Evolutionary conservation across 305 asterid genomes (phyloP).

Genomic region (Stenogyne calaminthoides): DNA sequence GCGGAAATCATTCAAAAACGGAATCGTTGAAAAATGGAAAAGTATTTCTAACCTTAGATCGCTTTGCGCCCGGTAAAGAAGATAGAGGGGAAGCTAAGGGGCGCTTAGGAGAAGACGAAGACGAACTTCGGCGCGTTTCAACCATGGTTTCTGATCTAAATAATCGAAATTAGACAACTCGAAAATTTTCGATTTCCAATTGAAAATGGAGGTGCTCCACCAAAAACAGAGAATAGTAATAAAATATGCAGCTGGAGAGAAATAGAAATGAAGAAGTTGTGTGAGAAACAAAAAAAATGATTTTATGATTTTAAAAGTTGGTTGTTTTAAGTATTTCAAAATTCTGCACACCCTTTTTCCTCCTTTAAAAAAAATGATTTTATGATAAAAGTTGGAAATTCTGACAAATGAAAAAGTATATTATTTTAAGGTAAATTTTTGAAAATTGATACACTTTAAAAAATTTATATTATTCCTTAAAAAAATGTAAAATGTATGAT

Average conservation of each 20-base stretch:
- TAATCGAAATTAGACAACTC: neutral
- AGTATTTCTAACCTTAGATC: conserved; percentile 54
- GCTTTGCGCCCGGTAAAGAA: conserved; percentile 52
- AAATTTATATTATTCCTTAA: too few relatives aligned
- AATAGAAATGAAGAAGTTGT: too few relatives aligned
- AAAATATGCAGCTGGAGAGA: conserved; percentile 3
- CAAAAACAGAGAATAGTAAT: conserved; percentile 6
- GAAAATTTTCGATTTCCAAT: conserved; percentile 10
- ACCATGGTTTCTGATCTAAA: conserved; percentile 55
- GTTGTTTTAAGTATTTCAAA: too few relatives aligned
- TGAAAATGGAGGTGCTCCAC: conserved; percentile 27
- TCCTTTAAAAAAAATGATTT: neutral
- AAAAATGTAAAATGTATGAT: too few relatives aligned
- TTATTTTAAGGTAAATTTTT: too few relatives aligned
- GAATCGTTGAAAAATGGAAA: neutral
- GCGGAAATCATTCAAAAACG: neutral
- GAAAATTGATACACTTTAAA: too few relatives aligned
- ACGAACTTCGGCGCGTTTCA: conserved; percentile 68
- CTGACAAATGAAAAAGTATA: too few relatives aligned
- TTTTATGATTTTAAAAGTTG: too few relatives aligned
- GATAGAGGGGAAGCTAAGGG: conserved; percentile 44
- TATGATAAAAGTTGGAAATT: neutral
- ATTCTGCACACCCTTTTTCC: neutral
- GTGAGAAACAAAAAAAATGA: too few relatives aligned
- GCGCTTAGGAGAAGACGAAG: conserved; percentile 65